Evolutionary conservation across 176 grass and related monocot genomes (phyloP).

Genomic region (Aegilops longissima): DNA sequence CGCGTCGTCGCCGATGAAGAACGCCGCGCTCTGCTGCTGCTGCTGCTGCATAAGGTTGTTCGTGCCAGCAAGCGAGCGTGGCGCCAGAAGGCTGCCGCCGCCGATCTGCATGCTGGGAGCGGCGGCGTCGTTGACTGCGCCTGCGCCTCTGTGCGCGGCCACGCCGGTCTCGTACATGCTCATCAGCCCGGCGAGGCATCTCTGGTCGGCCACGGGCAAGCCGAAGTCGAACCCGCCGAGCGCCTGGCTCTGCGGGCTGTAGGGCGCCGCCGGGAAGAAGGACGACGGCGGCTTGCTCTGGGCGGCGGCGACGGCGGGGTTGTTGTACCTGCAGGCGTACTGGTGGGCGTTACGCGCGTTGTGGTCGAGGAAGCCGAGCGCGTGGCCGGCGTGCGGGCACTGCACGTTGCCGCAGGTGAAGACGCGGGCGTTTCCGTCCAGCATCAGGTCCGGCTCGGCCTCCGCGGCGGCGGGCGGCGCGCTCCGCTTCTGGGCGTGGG

Average conservation of each 20-base stretch:
- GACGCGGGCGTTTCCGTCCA: slow-evolving; percentile 32
- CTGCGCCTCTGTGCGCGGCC: slow-evolving; percentile 10
- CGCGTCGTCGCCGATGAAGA: slow-evolving; percentile 21
- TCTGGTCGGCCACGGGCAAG: slow-evolving; percentile 52
- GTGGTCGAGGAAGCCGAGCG: slow-evolving; percentile 63
- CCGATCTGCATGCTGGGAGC: background rate
- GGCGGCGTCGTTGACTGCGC: slow-evolving; percentile 10
- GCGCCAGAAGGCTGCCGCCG: background rate
- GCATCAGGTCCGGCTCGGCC: slow-evolving; percentile 39
- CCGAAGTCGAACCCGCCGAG: slow-evolving; percentile 36
- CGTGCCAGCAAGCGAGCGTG: slow-evolving; percentile 16
- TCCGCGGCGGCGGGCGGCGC: no score
- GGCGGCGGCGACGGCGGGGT: slow-evolving; percentile 1
- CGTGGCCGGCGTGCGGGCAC: slow-evolving; percentile 43
- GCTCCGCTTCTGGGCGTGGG: slow-evolving; percentile 55
- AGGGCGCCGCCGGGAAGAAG: slow-evolving; percentile 33
- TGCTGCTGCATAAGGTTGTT: slow-evolving; percentile 16
- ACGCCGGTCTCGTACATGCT: slow-evolving; percentile 59
- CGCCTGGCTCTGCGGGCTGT: slow-evolving; percentile 7
- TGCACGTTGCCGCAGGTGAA: slow-evolving; percentile 62
- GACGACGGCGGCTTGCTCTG: slow-evolving; percentile 42
- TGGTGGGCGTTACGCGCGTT: slow-evolving; percentile 57
- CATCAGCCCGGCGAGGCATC: slow-evolving; percentile 71
- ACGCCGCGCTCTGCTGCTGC: slow-evolving; percentile 16
- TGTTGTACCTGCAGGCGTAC: slow-evolving; percentile 49